Base-by-base conservation (phyloP, 2,329 filamentous ascomycete genomes). In the Trichoderma endophyticum region DNA sequence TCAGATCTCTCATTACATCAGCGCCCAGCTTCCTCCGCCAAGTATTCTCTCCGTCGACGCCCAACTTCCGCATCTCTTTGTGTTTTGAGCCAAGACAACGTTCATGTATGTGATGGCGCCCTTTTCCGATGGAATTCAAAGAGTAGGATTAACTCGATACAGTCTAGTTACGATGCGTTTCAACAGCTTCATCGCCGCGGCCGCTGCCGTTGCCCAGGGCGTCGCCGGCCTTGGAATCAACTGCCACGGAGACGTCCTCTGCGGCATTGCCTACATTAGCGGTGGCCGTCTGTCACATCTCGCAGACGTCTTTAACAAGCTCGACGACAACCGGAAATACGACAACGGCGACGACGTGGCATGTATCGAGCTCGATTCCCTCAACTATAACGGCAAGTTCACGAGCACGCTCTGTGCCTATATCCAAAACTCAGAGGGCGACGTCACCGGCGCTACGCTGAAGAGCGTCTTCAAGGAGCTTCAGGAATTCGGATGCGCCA, bases 341-440 rank as follows among this genome's bases (percentile, higher is more conserved):
- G 36, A 67, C 6, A 68, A 71, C 15, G 70, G 70, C 9, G 70
- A 68, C 4, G 32, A 48, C 18, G 8, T 67, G 7, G 70, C 30
- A 1, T 71, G 70, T 21, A 18, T 54, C 30, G 30, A 68, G 24
- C n/a, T 54, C 39, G 39, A 43, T 43, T n/a, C 39, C 48, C 18
- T 60, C 54, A 39, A 71, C 70, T 71, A 68, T 7, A 21, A 6
- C 14, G 54, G 51, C n/a, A 11, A 34, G 18, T 51, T n/a, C 28
- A 70, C 32, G n/a, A 51, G 36, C 54, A 60, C 63, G 11, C n/a
- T 68, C 21, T 71, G 70, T 32, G 70, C 70, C n/a, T 71, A 59
- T 2, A 51, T 68, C 34, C 48, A 71, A 51, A 60, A 71, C 30
- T 18, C 54, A 3, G 28, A 36, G 5, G 70, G 18, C 51, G 67